Evolutionary conservation across 192 early-diverging fungal species (phyloP), one percentile per base, ranked within the genome.

Genomic region (Coemansia erecta): DNA sequence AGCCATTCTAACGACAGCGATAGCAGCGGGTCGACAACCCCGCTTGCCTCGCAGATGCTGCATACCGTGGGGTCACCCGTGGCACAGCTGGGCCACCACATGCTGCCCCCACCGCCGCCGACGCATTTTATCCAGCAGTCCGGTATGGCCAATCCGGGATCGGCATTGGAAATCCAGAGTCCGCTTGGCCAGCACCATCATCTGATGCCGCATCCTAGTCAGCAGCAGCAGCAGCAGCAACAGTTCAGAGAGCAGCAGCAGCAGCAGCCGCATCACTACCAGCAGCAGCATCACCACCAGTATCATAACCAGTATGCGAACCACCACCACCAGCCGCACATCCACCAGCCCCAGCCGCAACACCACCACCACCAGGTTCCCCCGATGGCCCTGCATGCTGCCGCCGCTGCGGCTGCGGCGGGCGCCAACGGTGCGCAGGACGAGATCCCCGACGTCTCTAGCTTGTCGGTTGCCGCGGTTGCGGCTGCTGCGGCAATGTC

Each of bases 1-100:
- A 33, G 44, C 28, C 37, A 40, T 10, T 21, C 48, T 4, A 56
- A 22, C 8, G 66, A 64, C 9, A 56, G 42, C 31, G 66, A 68
- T 2, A 63, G 50, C 52, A 66, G 64, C 21, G 73, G 68, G 2
- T 77, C 73, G 21, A 70, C 73, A 8, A 77, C 73, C 17, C 73
- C 73, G 58, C 57, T 77, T 42, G 73, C 47, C 7, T 56, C 64
- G 37, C 64, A 66, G 51, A 40, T 77, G 56, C 50, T 61, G 46
- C 58, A 58, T 33, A 37, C 24, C 19, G 39, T 37, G 11, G 26
- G 8, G 4, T 52, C 54, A 18, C 37, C 43, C 21, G n/a, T 40
- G 6, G 18, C 47, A 37, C 56, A 42, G 42, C 45, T 58, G 3
- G 56, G 44, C 2, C 66, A 56, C 39, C 67, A 66, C 40, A 66